Evolutionary conservation across 495 filamentous ascomycete species (phyloP).

Genomic region (Amorphotheca resinae): DNA sequence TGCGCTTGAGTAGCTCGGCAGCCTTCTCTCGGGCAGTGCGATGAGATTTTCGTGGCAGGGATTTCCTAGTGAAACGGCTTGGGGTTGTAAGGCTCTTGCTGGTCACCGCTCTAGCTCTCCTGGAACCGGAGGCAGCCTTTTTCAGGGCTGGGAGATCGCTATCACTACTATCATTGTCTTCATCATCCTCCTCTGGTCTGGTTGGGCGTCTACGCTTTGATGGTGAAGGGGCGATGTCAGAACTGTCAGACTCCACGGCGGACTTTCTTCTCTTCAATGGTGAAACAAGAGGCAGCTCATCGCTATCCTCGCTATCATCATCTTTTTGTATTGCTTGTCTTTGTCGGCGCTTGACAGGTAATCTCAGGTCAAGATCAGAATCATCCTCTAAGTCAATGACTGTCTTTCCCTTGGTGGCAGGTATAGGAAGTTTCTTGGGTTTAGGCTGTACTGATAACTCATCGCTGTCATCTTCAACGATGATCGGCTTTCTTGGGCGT

Average conservation of each 20-base stretch:
- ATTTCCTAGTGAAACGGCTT: slow-evolving; percentile 8
- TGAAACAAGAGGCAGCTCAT: slow-evolving; percentile 24
- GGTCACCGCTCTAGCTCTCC: slow-evolving; percentile 12
- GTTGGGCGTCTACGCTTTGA: not conserved
- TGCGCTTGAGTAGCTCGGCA: slow-evolving; percentile 42
- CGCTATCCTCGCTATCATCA: slow-evolving; percentile 33
- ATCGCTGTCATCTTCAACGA: not conserved
- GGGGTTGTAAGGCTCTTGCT: slow-evolving; percentile 15
- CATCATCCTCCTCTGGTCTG: not conserved
- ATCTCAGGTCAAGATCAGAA: not conserved
- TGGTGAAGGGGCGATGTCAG: not conserved
- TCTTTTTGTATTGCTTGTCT: slow-evolving; percentile 6
- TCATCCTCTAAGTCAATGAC: not conserved
- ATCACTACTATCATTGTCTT: slow-evolving; percentile 13
- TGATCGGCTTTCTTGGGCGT: not conserved
- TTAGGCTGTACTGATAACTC: not conserved
- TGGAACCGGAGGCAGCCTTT: slow-evolving; percentile 9
- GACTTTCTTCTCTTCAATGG: slow-evolving; percentile 1
- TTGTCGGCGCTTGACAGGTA: not conserved
- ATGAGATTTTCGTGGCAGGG: slow-evolving; percentile 8
- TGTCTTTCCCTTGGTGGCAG: not conserved
- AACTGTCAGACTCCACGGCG: not conserved
- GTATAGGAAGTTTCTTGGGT: not conserved
- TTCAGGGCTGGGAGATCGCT: slow-evolving; percentile 18
- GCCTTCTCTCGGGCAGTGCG: slow-evolving; percentile 32